Evolutionary conservation across 768 basidiomycete genomes (phyloP).

Genomic region (Russula sp.): DNA sequence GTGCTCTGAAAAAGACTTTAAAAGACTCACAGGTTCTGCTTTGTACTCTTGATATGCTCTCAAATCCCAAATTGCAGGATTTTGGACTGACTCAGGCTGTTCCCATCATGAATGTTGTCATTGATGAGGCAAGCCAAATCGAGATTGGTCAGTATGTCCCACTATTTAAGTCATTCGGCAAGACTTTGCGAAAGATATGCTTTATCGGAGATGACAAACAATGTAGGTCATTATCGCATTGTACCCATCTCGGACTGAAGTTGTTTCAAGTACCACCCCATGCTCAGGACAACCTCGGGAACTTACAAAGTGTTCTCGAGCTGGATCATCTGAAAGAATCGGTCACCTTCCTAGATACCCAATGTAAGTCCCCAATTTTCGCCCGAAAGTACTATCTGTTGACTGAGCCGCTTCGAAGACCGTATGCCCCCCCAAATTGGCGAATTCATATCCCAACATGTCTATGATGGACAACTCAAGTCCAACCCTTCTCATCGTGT

Average conservation of each 20-base stretch:
- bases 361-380: constrained; percentile 48
- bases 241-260: not conserved
- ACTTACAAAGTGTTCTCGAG: constrained; percentile 74
- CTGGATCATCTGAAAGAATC: constrained; percentile 48
- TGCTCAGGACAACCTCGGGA: constrained; percentile 63
- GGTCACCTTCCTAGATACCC: constrained; percentile 58
- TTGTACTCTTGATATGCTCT: constrained; percentile 75
- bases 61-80: constrained; percentile 29
- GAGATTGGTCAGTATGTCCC: constrained; percentile 30
- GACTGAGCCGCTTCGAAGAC: constrained; percentile 39
- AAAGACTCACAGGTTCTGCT: constrained; percentile 52
- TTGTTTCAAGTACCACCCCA: constrained; percentile 61
- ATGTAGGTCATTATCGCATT: constrained; percentile 28
- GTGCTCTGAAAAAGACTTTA: constrained; percentile 31
- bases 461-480: constrained; percentile 58
- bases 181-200: constrained; percentile 33
- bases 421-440: constrained; percentile 83
- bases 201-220: constrained; percentile 42
- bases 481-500: constrained; percentile 50
- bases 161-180: constrained; percentile 27
- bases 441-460: constrained; percentile 55
- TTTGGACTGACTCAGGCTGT: constrained; percentile 27
- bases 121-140: constrained; percentile 36
- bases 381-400: constrained; percentile 13
- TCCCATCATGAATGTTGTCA: constrained; percentile 30